Percentiles rank a stretch among this genome's conserved stretches.
Conservation (phyloP, 768 basidiomycete species). For the Lactarius sanguifluus region DNA sequence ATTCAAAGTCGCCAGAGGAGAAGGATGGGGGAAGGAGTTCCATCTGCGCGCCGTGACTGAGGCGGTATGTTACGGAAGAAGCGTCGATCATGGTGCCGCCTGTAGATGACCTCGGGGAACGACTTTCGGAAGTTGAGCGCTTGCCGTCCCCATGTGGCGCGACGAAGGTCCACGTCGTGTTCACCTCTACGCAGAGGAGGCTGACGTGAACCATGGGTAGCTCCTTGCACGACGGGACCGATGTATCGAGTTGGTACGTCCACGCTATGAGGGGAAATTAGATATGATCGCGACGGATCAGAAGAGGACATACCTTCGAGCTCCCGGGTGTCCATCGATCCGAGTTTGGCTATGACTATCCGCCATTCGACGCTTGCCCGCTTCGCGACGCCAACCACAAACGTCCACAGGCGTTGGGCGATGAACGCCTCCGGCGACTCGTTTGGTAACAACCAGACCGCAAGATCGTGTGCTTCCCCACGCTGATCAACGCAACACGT, state of each 20-base stretch:
- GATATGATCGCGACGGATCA: not conserved
- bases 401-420: constrained; percentile 67
- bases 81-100: constrained; percentile 45
- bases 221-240: constrained; percentile 40
- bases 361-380: constrained; percentile 79
- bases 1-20: constrained; percentile 31
- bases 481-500: constrained; percentile 75
- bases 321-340: constrained; percentile 57
- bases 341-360: constrained; percentile 68
- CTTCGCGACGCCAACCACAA: constrained; percentile 59
- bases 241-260: constrained; percentile 51
- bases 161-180: constrained; percentile 59
- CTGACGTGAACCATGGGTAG: constrained; percentile 59
- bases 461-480: constrained; percentile 70
- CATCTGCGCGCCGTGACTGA: constrained; percentile 15
- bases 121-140: constrained; percentile 33
- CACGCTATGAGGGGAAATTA: constrained; percentile 53
- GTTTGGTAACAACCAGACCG: constrained; percentile 63
- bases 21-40: constrained; percentile 8
- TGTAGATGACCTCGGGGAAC: constrained; percentile 36
- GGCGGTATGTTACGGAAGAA: constrained; percentile 34
- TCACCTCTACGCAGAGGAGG: constrained; percentile 58
- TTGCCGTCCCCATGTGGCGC: constrained; percentile 34
- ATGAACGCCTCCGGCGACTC: constrained; percentile 49
- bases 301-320: constrained; percentile 54